Conservation (phyloP, 1,284 basidiomycete species). For the Butyriboletus regius region DNA sequence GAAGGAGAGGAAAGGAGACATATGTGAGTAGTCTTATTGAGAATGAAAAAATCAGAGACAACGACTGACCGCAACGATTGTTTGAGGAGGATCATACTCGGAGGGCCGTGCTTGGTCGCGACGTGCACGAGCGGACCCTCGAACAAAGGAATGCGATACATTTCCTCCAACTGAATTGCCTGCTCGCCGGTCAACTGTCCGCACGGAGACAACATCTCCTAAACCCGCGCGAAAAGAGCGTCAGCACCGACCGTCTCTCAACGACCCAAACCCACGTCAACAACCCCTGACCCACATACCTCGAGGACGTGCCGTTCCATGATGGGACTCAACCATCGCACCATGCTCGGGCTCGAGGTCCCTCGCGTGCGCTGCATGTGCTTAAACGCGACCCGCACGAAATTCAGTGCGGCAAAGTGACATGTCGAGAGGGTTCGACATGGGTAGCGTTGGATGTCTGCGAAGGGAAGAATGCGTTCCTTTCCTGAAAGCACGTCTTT, state of each 20-base stretch:
- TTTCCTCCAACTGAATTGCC: slow-evolving; percentile 14
- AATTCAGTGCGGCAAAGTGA: slow-evolving; percentile 24
- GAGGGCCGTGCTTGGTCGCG: slow-evolving; percentile 13
- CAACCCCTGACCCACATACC: slow-evolving; percentile 11
- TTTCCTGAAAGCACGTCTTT: slow-evolving; percentile 25
- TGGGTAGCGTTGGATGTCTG: slow-evolving; percentile 2
- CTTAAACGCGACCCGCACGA: slow-evolving; percentile 32
- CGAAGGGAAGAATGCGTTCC: slow-evolving; percentile 21
- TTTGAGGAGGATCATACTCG: slow-evolving; percentile 24
- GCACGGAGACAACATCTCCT: slow-evolving; percentile 19
- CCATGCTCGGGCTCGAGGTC: slow-evolving; percentile 23
- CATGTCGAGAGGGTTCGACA: slow-evolving; percentile 14
- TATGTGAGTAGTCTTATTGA: neutral
- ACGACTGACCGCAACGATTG: slow-evolving; percentile 20
- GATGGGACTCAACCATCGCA: slow-evolving; percentile 20
- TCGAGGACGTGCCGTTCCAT: slow-evolving; percentile 12
- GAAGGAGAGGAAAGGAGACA: no score
- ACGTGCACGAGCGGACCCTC: slow-evolving; percentile 16
- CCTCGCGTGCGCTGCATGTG: slow-evolving; percentile 31
- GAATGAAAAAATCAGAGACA: neutral
- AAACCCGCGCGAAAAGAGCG: neutral
- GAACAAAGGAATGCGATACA: slow-evolving; percentile 21
- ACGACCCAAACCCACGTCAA: neutral
- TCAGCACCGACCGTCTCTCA: neutral
- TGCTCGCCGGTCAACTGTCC: slow-evolving; percentile 6